A percentile compares a stretch with the other conserved stretches of the same genome.
phyloP scores from a whole-genome alignment of 2,329 filamentous ascomycete species.

The Aspergillus tamarii region DNA sequence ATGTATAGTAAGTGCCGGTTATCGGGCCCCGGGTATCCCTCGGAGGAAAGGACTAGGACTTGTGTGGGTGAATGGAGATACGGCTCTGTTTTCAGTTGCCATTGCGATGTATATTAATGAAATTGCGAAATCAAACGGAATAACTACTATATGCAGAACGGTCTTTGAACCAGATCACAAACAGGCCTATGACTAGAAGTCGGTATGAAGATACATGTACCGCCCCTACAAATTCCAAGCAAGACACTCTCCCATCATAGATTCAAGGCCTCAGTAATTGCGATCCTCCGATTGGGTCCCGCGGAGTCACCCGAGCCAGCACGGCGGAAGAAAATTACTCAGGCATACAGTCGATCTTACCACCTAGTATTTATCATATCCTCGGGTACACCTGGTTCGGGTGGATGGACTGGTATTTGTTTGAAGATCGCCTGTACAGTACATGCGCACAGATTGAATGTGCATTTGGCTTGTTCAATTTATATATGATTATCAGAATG shows the following conservation, averaged over 20 bases:
- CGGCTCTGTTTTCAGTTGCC: background rate
- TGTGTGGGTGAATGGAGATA: background rate
- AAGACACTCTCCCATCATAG: background rate
- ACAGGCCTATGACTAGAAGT: background rate
- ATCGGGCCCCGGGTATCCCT: background rate
- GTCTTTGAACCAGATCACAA: background rate
- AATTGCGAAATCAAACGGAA: background rate
- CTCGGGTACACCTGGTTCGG: background rate
- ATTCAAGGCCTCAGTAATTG: background rate
- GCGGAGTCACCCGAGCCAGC: background rate
- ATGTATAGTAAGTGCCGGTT: background rate
- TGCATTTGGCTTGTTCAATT: background rate
- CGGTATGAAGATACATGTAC: background rate
- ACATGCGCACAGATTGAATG: background rate
- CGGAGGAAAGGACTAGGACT: conserved; percentile 1
- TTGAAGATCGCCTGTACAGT: background rate
- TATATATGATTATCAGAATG: too few species aligned
- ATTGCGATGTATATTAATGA: background rate
- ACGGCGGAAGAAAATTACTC: background rate
- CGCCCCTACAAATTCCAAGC: background rate
- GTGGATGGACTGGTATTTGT: background rate
- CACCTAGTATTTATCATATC: too few species aligned
- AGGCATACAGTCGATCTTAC: background rate
- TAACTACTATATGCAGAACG: background rate
- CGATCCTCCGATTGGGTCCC: background rate